Evolutionary conservation across 139 green algal genomes (phyloP), one percentile per base, ranked within the genome.

Genomic region (Chlorella ohadii): DNA sequence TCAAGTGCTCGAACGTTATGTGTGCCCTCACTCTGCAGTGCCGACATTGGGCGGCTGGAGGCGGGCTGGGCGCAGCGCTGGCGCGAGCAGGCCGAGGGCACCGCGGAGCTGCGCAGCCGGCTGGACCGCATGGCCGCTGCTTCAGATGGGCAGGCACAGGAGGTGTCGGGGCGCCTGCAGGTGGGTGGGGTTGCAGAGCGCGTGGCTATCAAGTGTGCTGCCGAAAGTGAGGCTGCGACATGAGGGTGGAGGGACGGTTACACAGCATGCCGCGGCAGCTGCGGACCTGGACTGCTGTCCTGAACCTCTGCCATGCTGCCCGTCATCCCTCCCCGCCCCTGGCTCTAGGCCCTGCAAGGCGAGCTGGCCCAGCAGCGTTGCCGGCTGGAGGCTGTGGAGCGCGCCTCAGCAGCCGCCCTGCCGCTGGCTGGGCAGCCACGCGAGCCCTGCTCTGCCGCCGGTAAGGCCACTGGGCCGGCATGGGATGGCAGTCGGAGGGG

Each of bases 1-100:
- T 51, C 44, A 9, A 51, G 6, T 51, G 9, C 9, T 51, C 7
- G 44, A 51, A 51, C 44, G 7, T 16, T 51, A 16, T 51, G 7
- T 51, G 44, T 16, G 22, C 34, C 23, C 9, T 1, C 56, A n/a
- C 25, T 12, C 39, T 12, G 23, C 59, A 82, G 76, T 27, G 34
- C 59, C 25, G 76, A 82, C 38, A 82, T 82, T 12, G 28, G 36
- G 0, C 75, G 75, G n/a, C 56, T 81, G 75, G 75, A 81, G 34
- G 56, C 38, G 19, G 57, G 57, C 2, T 83, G 78, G 78, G 63
- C 63, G 63, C n/a, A 55, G 39, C 78, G 63, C 19, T 83, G 78
- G 78, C 20, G 55, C 2, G 63, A 73, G 63, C 78, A 83, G 78
- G n/a, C 31, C 6, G 64, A 44, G 41, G 34, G 39, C 63, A 83